Conservation (phyloP, 1,284 basidiomycete genomes). For the Marasmius sp. region DNA sequence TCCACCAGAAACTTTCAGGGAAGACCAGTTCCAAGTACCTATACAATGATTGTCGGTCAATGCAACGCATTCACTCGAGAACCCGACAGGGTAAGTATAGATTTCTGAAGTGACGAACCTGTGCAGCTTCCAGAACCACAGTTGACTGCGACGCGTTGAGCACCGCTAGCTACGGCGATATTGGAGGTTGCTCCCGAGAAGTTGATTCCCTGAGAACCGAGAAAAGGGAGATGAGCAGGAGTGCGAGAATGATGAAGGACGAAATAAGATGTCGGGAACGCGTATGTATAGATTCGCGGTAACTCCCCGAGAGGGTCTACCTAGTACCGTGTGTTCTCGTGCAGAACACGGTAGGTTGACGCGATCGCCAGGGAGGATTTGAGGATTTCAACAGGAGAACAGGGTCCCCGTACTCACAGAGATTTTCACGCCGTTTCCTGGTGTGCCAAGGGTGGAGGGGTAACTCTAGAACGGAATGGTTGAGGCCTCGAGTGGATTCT, state of each 20-base stretch:
- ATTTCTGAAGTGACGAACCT: constrained; percentile 26
- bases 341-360: no score
- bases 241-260: no score
- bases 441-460: constrained; percentile 34
- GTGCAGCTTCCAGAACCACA: constrained; percentile 44
- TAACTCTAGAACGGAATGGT: constrained; percentile 24
- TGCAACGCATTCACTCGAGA: no score
- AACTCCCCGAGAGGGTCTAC: no score
- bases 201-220: constrained; percentile 32
- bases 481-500: neutral
- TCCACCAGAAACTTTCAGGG: constrained; percentile 35
- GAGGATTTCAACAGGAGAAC: neutral
- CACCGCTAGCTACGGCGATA: constrained; percentile 35
- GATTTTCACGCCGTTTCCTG: constrained; percentile 31
- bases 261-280: no score
- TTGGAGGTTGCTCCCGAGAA: constrained; percentile 35
- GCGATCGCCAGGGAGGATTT: no score
- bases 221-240: no score
- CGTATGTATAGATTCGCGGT: no score
- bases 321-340: no score
- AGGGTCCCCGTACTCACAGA: constrained; percentile 10
- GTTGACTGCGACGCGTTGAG: constrained; percentile 39
- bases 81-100: neutral
- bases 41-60: neutral
- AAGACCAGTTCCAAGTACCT: constrained; percentile 56